Base-by-base conservation (phyloP, 192 early-diverging fungal species). In the Diversispora eburnea region DNA sequence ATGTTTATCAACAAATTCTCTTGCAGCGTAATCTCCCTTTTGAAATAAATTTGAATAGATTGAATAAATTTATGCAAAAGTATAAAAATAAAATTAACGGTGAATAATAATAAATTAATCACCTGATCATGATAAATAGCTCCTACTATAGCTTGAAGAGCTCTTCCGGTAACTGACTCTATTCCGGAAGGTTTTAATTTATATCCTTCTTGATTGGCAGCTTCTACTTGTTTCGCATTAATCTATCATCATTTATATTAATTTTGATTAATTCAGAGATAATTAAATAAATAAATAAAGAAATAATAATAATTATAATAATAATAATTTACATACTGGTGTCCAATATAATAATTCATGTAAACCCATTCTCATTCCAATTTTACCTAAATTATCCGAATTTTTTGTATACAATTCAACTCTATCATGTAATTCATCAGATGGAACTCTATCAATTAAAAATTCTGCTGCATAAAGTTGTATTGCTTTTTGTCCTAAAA, bases 81-180 rank as follows among this genome's bases (percentile, higher is more conserved):
- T 17, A 7, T 20, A 2, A 52, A 22, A 33, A 17, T n/a, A n/a
- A 8, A 52, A 15, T 52, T 33, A 3, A 51, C 4, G 13, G 2
- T 65, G 5, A 42, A 65, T 48, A 52, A 67, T 33, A 3, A 3
- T 33, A 17, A 33, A 48, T 4, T 9, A 67, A 67, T 52, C 57
- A 70, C 68, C 55, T 70, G 49, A 42, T 70, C 68, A 57, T 70
- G 68, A 22, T 70, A 70, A 43, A 70, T 56, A 12, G 68, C 68
- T 9, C 68, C 68, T 9, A 70, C 55, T 43, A 70, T 51, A 1
- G 68, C 68, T 43, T 17, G 22, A 42, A 70, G 54, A 20, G 51
- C 54, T 57, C 41, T 56, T n/a, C 68, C 68, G 4, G 54, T 22
- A 43, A 70, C 68, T 10, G 8, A 43, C 43, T 19, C 41, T 57